Conservation (phyloP, 257 asterid genomes). For the Solanum rostratum region DNA sequence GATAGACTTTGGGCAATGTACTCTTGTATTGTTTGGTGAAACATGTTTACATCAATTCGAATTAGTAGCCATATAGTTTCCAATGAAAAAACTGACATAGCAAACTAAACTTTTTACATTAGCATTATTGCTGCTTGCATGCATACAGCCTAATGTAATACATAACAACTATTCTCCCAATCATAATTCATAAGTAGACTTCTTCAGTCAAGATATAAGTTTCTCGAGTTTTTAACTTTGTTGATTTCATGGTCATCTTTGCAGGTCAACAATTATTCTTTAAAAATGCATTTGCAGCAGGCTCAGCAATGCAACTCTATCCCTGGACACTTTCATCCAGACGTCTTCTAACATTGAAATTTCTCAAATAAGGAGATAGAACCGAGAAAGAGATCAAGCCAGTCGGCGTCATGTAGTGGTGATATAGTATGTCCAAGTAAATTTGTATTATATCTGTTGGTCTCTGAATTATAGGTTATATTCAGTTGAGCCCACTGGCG, state of each 20-base stretch:
- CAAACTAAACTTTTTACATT: background rate
- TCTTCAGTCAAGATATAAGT: background rate
- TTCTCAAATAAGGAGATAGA: background rate
- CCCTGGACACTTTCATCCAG: slow-evolving; percentile 54
- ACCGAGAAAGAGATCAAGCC: background rate
- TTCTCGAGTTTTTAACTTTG: background rate
- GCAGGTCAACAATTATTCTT: slow-evolving; percentile 70
- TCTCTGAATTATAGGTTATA: background rate
- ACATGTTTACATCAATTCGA: background rate
- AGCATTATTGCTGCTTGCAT: background rate
- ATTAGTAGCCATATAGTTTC: background rate
- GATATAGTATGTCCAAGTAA: background rate
- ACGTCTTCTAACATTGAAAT: slow-evolving; percentile 25
- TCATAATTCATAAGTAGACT: background rate
- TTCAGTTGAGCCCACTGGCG: background rate
- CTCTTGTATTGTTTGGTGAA: background rate
- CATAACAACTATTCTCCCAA: background rate
- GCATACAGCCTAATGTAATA: background rate
- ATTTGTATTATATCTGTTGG: background rate
- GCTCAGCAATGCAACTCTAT: slow-evolving; percentile 51
- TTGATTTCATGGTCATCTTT: slow-evolving; percentile 2
- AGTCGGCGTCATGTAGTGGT: background rate
- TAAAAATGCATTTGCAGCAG: slow-evolving; percentile 52
- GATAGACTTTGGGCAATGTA: background rate
- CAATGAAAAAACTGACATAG: background rate